Base-by-base conservation (phyloP, 345 rosid genomes). In the Gossypium raimondii region DNA sequence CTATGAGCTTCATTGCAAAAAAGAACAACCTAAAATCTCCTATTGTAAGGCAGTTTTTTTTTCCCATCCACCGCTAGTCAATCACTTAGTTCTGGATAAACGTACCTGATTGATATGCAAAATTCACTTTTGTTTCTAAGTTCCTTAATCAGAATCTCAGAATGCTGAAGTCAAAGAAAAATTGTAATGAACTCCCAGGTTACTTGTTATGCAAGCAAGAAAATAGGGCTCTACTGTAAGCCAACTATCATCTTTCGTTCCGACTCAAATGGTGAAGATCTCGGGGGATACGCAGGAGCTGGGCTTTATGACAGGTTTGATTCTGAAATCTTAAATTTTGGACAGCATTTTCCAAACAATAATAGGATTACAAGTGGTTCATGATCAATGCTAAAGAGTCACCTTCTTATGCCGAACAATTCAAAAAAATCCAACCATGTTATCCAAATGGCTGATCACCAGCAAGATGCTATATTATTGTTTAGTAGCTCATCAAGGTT, bases 261-360 rank as follows among this genome's bases (percentile, higher is more conserved):
- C 18, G 84, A 82, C 73, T 85, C 88, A 41, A 85, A 81, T 67
- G 86, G 84, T 2, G 86, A 85, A 77, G 88, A 85, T 71, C 83
- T 81, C 3, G 80, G 81, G 74, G 85, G 84, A 2, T 81, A 78
- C 81, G 88, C 88, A 0, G 84, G 88, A 2, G 88, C 88, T 13
- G 86, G 86, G 56, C 84, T 85, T 18, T 85, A 81, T 45, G 86
- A 82, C 80, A 79, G 88, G 84, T 82, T 14, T 47, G 81, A 61
- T 78, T 56, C 60, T 56, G 60, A 56, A 56, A 56, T 0, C 52
- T 13, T 75, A 14, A 43, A 50, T 14, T 68, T 48, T 44, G 16
- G 18, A 45, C 65, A 24, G 38, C 22, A 25, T 44, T 59, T 9
- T 58, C 22, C 74, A 70, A 52, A 51, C 16, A 70, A 20, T 17